These are phyloP conservation scores for Fusarium transvaalense DNA, from an alignment of 2,329 filamentous ascomycete species.

Conservation along the genomic window DNA sequence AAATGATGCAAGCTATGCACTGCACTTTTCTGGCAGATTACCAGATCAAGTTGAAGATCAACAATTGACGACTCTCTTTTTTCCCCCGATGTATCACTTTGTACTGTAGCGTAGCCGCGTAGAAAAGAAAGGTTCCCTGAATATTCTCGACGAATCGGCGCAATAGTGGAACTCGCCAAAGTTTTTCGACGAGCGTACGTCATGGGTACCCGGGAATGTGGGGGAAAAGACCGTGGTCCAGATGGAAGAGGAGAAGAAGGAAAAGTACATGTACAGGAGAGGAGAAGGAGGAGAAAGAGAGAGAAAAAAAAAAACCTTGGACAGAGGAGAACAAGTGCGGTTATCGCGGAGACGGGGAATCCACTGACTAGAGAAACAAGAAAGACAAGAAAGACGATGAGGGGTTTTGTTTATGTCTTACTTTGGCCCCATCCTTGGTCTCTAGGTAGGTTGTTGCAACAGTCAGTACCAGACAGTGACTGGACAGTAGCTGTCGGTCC, in stretches of 20 bases:
- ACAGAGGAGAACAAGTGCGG: conserved; percentile 22
- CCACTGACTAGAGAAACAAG: background rate
- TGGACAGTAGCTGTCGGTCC: conserved; percentile 5
- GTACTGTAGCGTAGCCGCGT: background rate
- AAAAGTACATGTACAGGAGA: conserved; percentile 9
- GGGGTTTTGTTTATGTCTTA: conserved; percentile 27
- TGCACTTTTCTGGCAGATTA: conserved; percentile 3
- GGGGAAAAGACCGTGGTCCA: conserved; percentile 29
- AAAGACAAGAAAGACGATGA: conserved; percentile 10
- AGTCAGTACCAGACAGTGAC: background rate
- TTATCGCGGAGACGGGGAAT: conserved; percentile 34
- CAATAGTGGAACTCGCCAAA: conserved; percentile 24
- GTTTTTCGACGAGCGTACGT: conserved; percentile 27
- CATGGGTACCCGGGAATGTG: conserved; percentile 34
- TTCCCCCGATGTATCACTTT: background rate
- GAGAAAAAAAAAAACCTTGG: conserved; percentile 28
- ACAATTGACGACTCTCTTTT: conserved; percentile 1
- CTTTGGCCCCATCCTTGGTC: background rate
- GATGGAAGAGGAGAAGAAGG: conserved; percentile 28
- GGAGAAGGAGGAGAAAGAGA: conserved; percentile 15
- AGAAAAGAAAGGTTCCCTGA: conserved; percentile 3
- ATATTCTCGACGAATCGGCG: conserved; percentile 30
- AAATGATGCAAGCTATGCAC: conserved; percentile 12
- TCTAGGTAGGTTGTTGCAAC: background rate
- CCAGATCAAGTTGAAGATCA: conserved; percentile 28